Conservation (phyloP, 352 stramenopile genomes). For the Peronospora belbahrii region DNA sequence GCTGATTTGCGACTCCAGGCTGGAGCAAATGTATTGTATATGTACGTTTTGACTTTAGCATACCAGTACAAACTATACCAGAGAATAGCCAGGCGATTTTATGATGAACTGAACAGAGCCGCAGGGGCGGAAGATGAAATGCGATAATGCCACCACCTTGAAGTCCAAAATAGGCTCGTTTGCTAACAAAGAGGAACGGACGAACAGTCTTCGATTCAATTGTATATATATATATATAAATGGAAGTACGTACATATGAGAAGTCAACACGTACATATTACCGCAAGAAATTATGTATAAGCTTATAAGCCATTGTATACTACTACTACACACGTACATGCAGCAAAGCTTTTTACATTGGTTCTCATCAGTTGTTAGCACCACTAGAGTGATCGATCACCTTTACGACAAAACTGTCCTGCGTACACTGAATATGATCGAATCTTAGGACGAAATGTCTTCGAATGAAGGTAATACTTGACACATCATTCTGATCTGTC, state of each 20-base stretch:
- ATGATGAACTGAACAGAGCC: slow-evolving; percentile 20
- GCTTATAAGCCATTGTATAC: too few species aligned
- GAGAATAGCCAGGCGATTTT: slow-evolving; percentile 17
- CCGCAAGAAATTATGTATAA: too few species aligned
- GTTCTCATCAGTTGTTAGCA: slow-evolving; percentile 14
- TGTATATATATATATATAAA: too few species aligned
- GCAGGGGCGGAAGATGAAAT: slow-evolving; percentile 26
- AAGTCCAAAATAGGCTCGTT: slow-evolving; percentile 4
- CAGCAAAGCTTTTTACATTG: too few species aligned
- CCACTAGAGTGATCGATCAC: neutral
- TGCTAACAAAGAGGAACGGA: neutral
- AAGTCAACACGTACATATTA: too few species aligned
- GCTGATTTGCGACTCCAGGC: slow-evolving; percentile 12
- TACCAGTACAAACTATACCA: slow-evolving; percentile 7
- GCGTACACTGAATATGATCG: neutral
- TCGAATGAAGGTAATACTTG: slow-evolving; percentile 8
- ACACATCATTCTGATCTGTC: slow-evolving; percentile 13
- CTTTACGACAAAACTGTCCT: slow-evolving; percentile 5
- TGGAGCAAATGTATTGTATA: neutral
- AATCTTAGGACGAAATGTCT: neutral
- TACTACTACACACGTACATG: too few species aligned
- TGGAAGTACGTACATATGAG: too few species aligned
- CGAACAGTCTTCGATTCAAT: too few species aligned
- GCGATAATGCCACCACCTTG: slow-evolving; percentile 20
- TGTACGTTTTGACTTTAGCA: neutral